Percentiles rank a stretch among this genome's conserved stretches.
Conservation (phyloP, 805 yeast species). For the Clavispora asparagi region DNA sequence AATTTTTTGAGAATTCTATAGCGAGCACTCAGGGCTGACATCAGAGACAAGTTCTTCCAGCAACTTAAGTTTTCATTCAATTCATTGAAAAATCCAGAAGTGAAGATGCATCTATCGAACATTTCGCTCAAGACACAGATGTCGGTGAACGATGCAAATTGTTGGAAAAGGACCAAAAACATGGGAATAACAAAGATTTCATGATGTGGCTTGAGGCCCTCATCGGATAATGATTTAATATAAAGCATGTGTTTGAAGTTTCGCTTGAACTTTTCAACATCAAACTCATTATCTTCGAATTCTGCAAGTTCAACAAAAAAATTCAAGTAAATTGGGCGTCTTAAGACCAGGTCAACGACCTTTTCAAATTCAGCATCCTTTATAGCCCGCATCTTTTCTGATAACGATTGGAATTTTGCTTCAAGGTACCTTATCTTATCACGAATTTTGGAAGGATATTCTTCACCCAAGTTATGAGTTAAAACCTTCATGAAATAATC, state of each 20-base stretch:
- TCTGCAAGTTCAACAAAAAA: conserved; percentile 9
- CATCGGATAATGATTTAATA: conserved; percentile 33
- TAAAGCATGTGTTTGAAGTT: conserved; percentile 30
- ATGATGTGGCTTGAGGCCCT: conserved; percentile 35
- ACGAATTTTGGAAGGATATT: conserved; percentile 10
- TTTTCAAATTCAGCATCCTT: conserved; percentile 32
- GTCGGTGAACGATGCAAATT: conserved; percentile 17
- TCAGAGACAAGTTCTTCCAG: conserved; percentile 23
- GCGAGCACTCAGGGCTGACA: conserved; percentile 16
- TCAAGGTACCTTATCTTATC: conserved; percentile 17
- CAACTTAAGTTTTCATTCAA: conserved; percentile 22
- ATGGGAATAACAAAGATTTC: conserved; percentile 36
- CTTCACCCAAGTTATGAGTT: conserved; percentile 7
- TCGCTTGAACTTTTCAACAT: conserved; percentile 13
- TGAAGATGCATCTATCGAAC: conserved; percentile 28
- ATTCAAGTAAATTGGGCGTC: conserved; percentile 28
- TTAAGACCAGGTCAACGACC: conserved; percentile 18
- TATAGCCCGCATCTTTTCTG: conserved; percentile 22
- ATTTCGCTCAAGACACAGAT: conserved; percentile 29
- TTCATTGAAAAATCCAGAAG: conserved; percentile 20
- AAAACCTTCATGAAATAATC: conserved; percentile 26
- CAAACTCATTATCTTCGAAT: conserved; percentile 11
- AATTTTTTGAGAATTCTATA: conserved; percentile 20
- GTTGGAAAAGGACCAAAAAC: conserved; percentile 26
- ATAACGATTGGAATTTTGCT: conserved; percentile 19